These are phyloP conservation scores for Bipolaris oryzae DNA, from an alignment of 2,329 filamentous ascomycete species.

Conservation along the genomic window DNA sequence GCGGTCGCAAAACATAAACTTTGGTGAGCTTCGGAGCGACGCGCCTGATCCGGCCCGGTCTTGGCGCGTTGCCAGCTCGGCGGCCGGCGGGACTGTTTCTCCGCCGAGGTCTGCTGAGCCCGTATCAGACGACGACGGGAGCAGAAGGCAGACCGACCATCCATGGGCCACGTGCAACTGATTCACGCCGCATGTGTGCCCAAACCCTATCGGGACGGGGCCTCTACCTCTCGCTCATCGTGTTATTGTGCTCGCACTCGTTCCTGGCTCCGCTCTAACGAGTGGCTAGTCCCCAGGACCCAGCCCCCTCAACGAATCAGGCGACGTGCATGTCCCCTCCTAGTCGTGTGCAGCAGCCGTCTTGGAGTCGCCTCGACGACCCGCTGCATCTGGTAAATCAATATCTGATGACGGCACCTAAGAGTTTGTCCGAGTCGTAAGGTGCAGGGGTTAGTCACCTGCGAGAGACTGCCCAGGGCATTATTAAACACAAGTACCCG, in stretches of 20 bases:
- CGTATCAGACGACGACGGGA: not conserved
- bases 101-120: not conserved
- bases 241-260: slow-evolving; percentile 16
- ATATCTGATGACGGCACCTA: slow-evolving; percentile 15
- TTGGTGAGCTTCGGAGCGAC: slow-evolving; percentile 23
- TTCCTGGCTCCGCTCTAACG: slow-evolving; percentile 13
- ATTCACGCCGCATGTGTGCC: slow-evolving; percentile 8
- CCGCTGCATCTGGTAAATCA: slow-evolving; percentile 17
- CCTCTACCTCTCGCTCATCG: slow-evolving; percentile 3
- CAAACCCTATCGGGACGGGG: not conserved
- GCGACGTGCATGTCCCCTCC: not conserved
- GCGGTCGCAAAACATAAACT: slow-evolving; percentile 26
- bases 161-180: slow-evolving; percentile 6
- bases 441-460: slow-evolving; percentile 19
- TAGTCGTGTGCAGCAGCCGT: slow-evolving; percentile 8
- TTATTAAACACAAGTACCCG: slow-evolving; percentile 35
- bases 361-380: not conserved
- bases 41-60: slow-evolving; percentile 16
- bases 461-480: slow-evolving; percentile 12
- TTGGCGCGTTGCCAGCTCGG: slow-evolving; percentile 17
- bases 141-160: not conserved
- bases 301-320: not conserved
- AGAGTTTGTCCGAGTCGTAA: slow-evolving; percentile 7
- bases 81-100: slow-evolving; percentile 3
- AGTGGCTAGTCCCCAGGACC: not conserved